Base-by-base conservation (phyloP, 345 rosid genomes). In the Dipteronia sinensis region DNA sequence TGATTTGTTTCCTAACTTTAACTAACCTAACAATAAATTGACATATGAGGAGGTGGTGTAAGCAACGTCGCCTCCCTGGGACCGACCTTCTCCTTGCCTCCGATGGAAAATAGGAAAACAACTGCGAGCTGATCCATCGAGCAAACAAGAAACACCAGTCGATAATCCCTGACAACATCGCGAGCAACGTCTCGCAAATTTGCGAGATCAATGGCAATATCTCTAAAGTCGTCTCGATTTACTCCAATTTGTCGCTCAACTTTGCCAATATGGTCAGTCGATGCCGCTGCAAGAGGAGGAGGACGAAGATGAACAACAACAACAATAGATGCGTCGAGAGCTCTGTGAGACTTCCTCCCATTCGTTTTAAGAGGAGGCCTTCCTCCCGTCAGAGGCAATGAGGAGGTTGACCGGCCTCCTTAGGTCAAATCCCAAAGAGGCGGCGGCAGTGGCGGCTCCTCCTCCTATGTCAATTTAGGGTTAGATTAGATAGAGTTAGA, bases 61-160 rank as follows among this genome's bases (percentile, higher is more conserved):
- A n/a, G 27, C 27, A 27, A 1, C 27, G 27, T 1, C 27, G 27
- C 27, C 27, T 27, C 27, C 27, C 27, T 27, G 1, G 27, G 27
- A 27, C 1, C 1, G 27, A 1, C 27, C 27, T 27, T 1, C 27
- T 27, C 27, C 27, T 27, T 27, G 27, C 27, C 27, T 27, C 27
- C 27, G 27, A 27, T 27, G 27, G 27, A 1, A 27, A 27, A 27
- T 1, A 27, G 51, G 87, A 86, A 56, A 80, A 64, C 34, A 86
- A 83, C 80, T 75, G 81, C 7, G 42, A 38, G 19, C 44, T 86
- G 76, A 86, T 86, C 68, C 56, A 49, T 11, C 81, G 63, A 75
- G 89, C 74, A 73, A 86, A 86, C 77, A 71, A 79, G 47, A 83
- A 86, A 25, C 85, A 84, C 56, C 82, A 27, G 25, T 84, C 84